Conservation (phyloP, 2,329 filamentous ascomycete species). For the Botrytis cinerea region DNA sequence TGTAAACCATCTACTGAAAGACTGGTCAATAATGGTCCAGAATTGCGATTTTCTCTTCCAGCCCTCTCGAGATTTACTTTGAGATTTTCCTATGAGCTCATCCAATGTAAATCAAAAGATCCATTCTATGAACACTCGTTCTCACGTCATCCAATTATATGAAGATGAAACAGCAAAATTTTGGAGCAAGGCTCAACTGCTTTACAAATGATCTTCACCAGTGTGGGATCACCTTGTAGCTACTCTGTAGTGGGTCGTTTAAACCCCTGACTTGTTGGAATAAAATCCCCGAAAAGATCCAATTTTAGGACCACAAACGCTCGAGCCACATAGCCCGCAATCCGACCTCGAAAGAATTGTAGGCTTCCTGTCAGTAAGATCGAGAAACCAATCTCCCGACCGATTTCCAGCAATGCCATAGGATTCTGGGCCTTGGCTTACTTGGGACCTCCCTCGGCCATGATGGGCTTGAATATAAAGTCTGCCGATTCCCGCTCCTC, state of each 20-base stretch:
- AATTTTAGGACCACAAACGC: conserved; percentile 16
- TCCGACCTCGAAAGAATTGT: not conserved
- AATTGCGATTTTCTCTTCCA: not conserved
- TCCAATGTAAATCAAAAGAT: not conserved
- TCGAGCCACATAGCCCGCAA: conserved; percentile 8
- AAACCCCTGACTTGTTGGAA: conserved; percentile 14
- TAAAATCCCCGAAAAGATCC: conserved; percentile 6
- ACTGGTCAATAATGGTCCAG: not conserved
- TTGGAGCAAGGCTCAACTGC: conserved; percentile 13
- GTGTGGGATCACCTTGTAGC: conserved; percentile 14
- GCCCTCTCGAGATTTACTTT: not conserved
- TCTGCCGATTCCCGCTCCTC: conserved; percentile 7
- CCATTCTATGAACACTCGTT: not conserved
- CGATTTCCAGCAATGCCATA: conserved; percentile 9
- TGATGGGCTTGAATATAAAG: conserved; percentile 7
- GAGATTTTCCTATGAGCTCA: not conserved
- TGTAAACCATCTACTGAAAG: not conserved
- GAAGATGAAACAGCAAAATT: not conserved
- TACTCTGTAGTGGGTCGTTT: not conserved
- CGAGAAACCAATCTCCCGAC: conserved; percentile 15
- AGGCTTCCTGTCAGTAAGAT: not conserved
- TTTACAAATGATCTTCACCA: not conserved
- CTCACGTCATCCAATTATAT: not conserved
- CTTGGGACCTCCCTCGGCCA: not conserved
- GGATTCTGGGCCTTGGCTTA: not conserved